Percentiles rank a stretch among this genome's conserved stretches.
Evolutionary conservation across 2,329 filamentous ascomycete species (phyloP).

Genomic region (Trichocomaceae sp.): DNA sequence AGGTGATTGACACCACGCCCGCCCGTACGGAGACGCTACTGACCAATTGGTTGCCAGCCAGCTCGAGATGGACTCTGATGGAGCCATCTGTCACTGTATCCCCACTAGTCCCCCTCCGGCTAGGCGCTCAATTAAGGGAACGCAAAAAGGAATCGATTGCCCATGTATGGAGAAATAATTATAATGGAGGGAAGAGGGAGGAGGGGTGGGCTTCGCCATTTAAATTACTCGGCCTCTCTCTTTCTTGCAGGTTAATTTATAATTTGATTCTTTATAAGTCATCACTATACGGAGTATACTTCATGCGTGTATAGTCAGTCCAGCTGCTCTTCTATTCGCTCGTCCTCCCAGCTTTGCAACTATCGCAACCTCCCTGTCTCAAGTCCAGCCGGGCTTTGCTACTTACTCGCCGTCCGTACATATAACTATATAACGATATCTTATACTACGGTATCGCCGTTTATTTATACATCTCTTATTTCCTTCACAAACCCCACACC

Average conservation of each 20-base stretch:
- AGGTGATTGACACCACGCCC: background rate
- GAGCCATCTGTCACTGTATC: background rate
- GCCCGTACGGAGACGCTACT: background rate
- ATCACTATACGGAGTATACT: background rate
- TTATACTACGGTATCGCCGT: background rate
- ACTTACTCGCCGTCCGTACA: background rate
- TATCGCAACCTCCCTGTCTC: background rate
- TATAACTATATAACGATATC: too few species aligned
- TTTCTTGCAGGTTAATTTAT: background rate
- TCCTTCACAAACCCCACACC: slow-evolving; percentile 1
- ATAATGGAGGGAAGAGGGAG: background rate
- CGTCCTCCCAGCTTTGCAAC: background rate
- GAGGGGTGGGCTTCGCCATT: background rate
- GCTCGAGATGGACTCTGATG: background rate
- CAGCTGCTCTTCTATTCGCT: background rate
- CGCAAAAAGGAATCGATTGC: background rate
- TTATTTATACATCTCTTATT: background rate
- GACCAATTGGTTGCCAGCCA: background rate
- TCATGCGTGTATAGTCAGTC: background rate
- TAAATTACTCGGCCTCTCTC: background rate
- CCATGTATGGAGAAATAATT: background rate
- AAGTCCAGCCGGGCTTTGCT: background rate
- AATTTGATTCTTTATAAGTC: background rate
- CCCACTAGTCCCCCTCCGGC: background rate
- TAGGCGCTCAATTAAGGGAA: background rate